A percentile compares a stretch with the other conserved stretches of the same genome.
These are phyloP conservation scores for Parachaetomium inaequale DNA, from an alignment of 495 filamentous ascomycete genomes.

Conservation along the genomic window DNA sequence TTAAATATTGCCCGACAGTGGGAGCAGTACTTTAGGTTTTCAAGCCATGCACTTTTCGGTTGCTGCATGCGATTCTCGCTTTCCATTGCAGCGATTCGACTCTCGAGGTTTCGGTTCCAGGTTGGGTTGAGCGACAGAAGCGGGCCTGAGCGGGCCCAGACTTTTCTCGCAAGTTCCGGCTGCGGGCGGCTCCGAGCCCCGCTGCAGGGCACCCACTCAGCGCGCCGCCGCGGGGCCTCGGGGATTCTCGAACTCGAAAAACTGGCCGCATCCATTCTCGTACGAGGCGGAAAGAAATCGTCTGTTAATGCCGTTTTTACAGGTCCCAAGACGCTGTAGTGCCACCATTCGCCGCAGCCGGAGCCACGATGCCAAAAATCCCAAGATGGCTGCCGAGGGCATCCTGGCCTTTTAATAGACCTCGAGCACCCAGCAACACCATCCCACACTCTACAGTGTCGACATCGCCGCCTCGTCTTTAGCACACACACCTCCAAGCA, in stretches of 20 bases:
- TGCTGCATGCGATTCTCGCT: not conserved
- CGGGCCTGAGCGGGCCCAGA: not conserved
- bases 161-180: not conserved
- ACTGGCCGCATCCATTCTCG: slow-evolving; percentile 22
- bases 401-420: slow-evolving; percentile 5
- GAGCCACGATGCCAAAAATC: slow-evolving; percentile 1
- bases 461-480: not conserved
- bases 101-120: not conserved
- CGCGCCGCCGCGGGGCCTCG: not conserved
- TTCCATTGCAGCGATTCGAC: not conserved
- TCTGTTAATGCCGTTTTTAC: slow-evolving; percentile 18
- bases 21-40: too few relatives aligned
- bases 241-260: slow-evolving; percentile 10
- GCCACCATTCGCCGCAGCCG: slow-evolving; percentile 14
- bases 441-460: not conserved
- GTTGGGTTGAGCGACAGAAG: not conserved
- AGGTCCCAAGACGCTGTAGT: slow-evolving; percentile 13
- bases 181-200: slow-evolving; percentile 13
- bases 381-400: slow-evolving; percentile 11
- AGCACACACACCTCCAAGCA: not conserved
- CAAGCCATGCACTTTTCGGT: too few relatives aligned
- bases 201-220: not conserved
- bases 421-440: too few relatives aligned
- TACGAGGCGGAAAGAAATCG: slow-evolving; percentile 29
- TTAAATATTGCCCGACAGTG: not conserved